Conservation (phyloP, 2,329 filamentous ascomycete genomes). For the Colletotrichum tropicale region DNA sequence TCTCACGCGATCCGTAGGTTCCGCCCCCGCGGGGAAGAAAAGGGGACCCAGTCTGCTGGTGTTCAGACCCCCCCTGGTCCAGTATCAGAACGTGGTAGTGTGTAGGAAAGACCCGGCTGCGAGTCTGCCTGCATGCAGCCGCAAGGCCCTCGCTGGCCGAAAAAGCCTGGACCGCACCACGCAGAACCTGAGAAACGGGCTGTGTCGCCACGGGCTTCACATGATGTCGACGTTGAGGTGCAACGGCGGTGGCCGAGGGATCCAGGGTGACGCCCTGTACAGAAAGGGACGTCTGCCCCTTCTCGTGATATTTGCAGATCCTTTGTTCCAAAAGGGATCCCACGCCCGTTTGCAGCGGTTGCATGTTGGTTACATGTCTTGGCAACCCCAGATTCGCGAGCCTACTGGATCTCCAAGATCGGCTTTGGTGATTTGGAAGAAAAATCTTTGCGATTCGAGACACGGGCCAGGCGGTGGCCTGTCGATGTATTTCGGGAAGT, state of each 20-base stretch:
- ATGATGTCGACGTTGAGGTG: neutral
- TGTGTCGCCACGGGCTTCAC: neutral
- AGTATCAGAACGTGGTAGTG: constrained; percentile 6
- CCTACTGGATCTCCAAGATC: neutral
- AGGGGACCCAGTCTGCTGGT: neutral
- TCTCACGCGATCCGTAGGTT: neutral
- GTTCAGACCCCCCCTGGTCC: neutral
- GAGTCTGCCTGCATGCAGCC: neutral
- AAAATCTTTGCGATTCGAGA: neutral
- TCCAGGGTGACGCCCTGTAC: neutral
- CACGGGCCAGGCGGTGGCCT: neutral
- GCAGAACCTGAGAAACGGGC: neutral
- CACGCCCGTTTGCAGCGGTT: neutral
- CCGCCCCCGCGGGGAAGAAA: neutral
- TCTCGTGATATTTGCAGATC: neutral
- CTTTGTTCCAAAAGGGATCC: neutral
- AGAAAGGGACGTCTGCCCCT: neutral
- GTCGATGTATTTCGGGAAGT: neutral
- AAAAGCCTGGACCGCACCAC: neutral
- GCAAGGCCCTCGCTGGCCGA: neutral
- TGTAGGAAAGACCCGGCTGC: neutral
- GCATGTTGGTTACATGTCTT: constrained; percentile 5
- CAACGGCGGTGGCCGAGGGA: neutral
- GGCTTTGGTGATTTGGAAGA: neutral
- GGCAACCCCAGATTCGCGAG: constrained; percentile 4